A percentile compares a stretch with the other conserved stretches of the same genome.
Evolutionary conservation across 164 flowering plant species (phyloP).

Genomic region (Aristolochia contorta): DNA sequence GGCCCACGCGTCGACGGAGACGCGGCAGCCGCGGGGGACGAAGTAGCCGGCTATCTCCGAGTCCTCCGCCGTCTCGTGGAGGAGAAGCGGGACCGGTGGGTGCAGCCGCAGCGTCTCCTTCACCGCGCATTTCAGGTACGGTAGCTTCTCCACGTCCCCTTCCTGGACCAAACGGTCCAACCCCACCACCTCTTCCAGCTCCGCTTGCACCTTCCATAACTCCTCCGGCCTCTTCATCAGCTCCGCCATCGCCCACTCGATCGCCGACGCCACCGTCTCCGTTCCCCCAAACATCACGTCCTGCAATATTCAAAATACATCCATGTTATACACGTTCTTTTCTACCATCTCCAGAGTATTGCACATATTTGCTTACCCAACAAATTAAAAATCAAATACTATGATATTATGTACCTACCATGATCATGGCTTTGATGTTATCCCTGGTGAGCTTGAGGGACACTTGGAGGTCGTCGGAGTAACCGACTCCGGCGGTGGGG

Average conservation of each 20-base stretch:
- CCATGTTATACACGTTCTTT: no score
- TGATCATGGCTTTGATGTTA: conserved; percentile 81
- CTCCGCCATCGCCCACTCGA: conserved; percentile 88
- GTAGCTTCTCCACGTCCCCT: conserved; percentile 57
- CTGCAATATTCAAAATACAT: no score
- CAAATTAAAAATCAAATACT: no score
- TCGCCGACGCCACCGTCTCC: conserved; percentile 85
- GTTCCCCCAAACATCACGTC: conserved; percentile 95
- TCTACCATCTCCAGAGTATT: no score
- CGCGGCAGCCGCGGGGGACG: conserved; percentile 50
- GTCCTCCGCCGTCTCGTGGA: conserved; percentile 66
- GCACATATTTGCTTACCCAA: no score
- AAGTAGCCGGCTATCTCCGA: conserved; percentile 52
- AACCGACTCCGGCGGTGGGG: conserved; percentile 2
- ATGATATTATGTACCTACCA: no score
- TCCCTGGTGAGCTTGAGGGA: conserved; percentile 43
- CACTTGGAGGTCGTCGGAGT: conserved; percentile 37
- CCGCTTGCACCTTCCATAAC: conserved; percentile 49
- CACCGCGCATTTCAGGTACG: conserved; percentile 37
- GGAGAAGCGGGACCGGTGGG: conserved; percentile 85
- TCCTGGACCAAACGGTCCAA: conserved; percentile 46
- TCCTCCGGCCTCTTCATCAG: conserved; percentile 53
- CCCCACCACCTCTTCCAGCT: conserved; percentile 54
- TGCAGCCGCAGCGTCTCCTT: conserved; percentile 76
- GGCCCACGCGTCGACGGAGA: conserved; percentile 66